Conservation (phyloP, 768 basidiomycete species). For the Porpolomopsis calyptriformis region DNA sequence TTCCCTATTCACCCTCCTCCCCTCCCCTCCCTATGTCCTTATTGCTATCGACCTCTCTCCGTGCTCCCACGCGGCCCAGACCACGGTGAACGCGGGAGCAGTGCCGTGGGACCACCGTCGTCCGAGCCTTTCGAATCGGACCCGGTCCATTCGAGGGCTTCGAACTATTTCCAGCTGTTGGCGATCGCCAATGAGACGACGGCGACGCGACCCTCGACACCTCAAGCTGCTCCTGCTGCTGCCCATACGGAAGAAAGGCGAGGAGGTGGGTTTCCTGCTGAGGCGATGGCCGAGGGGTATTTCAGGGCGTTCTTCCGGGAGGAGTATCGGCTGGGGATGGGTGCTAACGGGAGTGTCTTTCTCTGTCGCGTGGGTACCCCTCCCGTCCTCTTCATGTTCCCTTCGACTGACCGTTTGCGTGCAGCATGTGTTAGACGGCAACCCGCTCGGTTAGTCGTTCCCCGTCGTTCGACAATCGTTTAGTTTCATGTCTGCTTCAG, state of each 20-base stretch:
- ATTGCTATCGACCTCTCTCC: constrained; percentile 50
- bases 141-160: constrained; percentile 43
- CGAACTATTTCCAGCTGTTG: constrained; percentile 76
- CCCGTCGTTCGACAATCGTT: constrained; percentile 3
- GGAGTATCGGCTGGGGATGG: constrained; percentile 84
- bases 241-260: constrained; percentile 5
- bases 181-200: constrained; percentile 59
- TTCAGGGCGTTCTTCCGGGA: constrained; percentile 90
- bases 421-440: constrained; percentile 81
- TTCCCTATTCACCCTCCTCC: constrained; percentile 14
- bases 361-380: constrained; percentile 68
- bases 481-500: constrained; percentile 20
- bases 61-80: no score
- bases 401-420: not conserved
- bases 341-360: constrained; percentile 85
- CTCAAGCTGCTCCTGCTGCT: constrained; percentile 20
- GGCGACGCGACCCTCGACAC: constrained; percentile 39
- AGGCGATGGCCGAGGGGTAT: constrained; percentile 84
- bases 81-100: constrained; percentile 7
- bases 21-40: constrained; percentile 44
- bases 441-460: constrained; percentile 52
- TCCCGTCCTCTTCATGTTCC: constrained; percentile 5
- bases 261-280: constrained; percentile 42
- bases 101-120: no score
- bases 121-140: constrained; percentile 24